A percentile compares a stretch with the other conserved stretches of the same genome.
phyloP scores from a whole-genome alignment of 1,284 basidiomycete species.

The Ustilago nuda region DNA sequence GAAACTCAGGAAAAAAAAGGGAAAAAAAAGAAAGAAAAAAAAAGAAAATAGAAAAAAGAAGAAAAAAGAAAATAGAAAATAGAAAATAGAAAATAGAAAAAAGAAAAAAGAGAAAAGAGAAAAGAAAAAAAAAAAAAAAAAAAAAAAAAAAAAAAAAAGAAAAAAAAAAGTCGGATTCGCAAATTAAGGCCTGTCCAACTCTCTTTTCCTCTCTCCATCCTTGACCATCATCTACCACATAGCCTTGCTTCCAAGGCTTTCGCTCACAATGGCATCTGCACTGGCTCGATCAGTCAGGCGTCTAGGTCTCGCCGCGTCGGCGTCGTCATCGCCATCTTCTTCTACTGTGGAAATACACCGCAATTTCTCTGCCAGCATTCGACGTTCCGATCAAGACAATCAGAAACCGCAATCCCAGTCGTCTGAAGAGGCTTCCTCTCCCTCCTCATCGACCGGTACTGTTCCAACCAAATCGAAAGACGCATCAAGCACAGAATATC shows the following conservation, averaged over 20 bases:
- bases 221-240: neutral
- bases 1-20: conserved; percentile 8
- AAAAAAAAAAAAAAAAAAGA: conserved; percentile 12
- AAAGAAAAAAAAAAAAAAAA: neutral
- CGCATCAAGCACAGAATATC: conserved; percentile 7
- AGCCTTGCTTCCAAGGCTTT: neutral
- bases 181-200: neutral
- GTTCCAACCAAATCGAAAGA: neutral
- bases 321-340: neutral
- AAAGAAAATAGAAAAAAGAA: neutral
- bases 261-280: conserved; percentile 11
- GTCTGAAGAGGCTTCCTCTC: conserved; percentile 11
- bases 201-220: neutral
- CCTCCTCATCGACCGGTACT: neutral
- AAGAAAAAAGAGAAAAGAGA: neutral
- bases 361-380: conserved; percentile 21
- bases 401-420: conserved; percentile 11
- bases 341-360: conserved; percentile 3
- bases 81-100: neutral
- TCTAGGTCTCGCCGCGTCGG: neutral
- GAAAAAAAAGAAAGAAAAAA: neutral
- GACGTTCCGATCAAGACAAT: conserved; percentile 23
- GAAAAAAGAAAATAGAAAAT: neutral
- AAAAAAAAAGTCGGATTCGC: neutral
- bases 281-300: conserved; percentile 17